These are phyloP conservation scores for Beauveria sp. DNA, from an alignment of 2,329 filamentous ascomycete genomes.

Conservation along the genomic window DNA sequence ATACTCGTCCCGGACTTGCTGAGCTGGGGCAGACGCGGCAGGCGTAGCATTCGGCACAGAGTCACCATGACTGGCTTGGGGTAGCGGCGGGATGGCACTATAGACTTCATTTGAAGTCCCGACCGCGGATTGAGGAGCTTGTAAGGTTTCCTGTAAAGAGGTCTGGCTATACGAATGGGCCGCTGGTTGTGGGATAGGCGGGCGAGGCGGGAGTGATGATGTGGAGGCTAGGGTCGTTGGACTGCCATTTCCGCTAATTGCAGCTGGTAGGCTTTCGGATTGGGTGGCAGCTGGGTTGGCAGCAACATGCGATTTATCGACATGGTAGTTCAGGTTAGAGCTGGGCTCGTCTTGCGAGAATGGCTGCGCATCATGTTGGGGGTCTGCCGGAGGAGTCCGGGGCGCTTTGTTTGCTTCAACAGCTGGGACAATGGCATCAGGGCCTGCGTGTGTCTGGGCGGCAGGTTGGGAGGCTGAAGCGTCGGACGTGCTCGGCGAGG, in stretches of 20 bases:
- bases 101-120: constrained; percentile 24
- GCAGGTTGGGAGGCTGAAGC: constrained; percentile 5
- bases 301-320: constrained; percentile 21
- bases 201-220: constrained; percentile 40
- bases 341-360: neutral
- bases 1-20: constrained; percentile 35
- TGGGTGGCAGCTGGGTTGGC: constrained; percentile 14
- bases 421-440: neutral
- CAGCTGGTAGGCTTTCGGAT: constrained; percentile 19
- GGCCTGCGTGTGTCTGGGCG: constrained; percentile 4
- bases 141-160: constrained; percentile 11
- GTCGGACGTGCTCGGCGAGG: constrained; percentile 20
- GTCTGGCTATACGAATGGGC: constrained; percentile 30
- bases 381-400: neutral
- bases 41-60: constrained; percentile 8
- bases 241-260: constrained; percentile 21
- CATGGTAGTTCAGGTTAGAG: constrained; percentile 14
- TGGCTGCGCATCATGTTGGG: neutral
- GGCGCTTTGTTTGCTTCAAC: neutral
- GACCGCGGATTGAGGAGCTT: constrained; percentile 21
- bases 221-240: constrained; percentile 27
- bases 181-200: constrained; percentile 31
- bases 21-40: constrained; percentile 22
- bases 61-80: constrained; percentile 22
- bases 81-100: constrained; percentile 23